Percentiles rank a stretch among this genome's conserved stretches.
These are phyloP conservation scores for Pichia sp. DNA, from an alignment of 1,139 yeast species.

Conservation along the genomic window DNA sequence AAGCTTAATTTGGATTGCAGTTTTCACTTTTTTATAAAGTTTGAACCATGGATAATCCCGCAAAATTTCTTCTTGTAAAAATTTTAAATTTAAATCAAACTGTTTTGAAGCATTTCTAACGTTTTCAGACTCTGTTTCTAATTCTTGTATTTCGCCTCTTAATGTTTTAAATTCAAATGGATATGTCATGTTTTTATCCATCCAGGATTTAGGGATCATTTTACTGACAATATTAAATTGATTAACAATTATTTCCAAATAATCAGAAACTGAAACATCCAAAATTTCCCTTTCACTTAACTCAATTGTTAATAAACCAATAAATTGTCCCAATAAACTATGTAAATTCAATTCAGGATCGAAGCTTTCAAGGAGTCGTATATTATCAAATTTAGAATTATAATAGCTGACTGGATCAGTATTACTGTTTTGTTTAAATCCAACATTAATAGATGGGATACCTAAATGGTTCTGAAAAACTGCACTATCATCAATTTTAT, in stretches of 20 bases:
- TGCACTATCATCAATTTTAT: conserved; percentile 35
- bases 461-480: conserved; percentile 47
- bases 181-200: conserved; percentile 13
- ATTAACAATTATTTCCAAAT: conserved; percentile 29
- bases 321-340: conserved; percentile 50
- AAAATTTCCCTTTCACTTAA: conserved; percentile 52
- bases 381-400: conserved; percentile 57
- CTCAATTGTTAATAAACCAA: conserved; percentile 48
- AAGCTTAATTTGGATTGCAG: conserved; percentile 52
- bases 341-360: conserved; percentile 54
- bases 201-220: conserved; percentile 34
- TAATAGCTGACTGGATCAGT: conserved; percentile 44
- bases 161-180: conserved; percentile 8
- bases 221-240: conserved; percentile 26
- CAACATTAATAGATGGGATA: conserved; percentile 41
- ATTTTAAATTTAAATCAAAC: conserved; percentile 24
- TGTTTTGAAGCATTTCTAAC: conserved; percentile 11
- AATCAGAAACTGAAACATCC: conserved; percentile 34
- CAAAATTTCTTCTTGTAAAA: conserved; percentile 42
- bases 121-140: background rate
- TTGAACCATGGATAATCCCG: conserved; percentile 71
- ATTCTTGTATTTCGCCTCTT: conserved; percentile 8
- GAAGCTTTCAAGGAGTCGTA: conserved; percentile 47
- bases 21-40: conserved; percentile 47
- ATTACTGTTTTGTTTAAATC: conserved; percentile 31